phyloP scores from a whole-genome alignment of 2,329 filamentous ascomycete genomes.

The Botrytis fragariae region DNA sequence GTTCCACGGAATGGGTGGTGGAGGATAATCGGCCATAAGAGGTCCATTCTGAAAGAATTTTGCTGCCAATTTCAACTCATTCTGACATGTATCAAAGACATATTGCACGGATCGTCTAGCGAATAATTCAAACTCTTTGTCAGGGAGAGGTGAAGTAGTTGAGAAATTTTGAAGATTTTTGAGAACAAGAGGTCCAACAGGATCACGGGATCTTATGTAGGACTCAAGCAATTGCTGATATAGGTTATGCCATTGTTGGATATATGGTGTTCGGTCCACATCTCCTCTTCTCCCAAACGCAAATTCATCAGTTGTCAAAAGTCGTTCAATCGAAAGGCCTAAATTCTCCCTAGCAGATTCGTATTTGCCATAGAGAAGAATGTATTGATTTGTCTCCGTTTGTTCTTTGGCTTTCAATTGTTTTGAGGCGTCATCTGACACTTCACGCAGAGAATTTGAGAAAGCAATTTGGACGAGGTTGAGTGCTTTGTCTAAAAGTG shows the following conservation, averaged over 20 bases:
- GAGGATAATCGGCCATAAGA: conserved; percentile 30
- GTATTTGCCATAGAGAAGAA: conserved; percentile 69
- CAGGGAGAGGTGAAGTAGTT: conserved; percentile 29
- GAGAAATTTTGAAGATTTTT: conserved; percentile 55
- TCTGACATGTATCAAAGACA: conserved; percentile 38
- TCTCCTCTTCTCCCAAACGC: conserved; percentile 55
- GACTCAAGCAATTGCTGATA: conserved; percentile 50
- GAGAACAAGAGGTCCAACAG: conserved; percentile 53
- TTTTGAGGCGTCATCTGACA: conserved; percentile 60
- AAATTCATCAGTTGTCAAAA: conserved; percentile 41
- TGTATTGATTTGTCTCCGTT: conserved; percentile 70
- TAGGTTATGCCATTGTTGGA: conserved; percentile 60
- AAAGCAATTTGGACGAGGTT: conserved; percentile 50
- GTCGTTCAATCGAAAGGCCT: conserved; percentile 61
- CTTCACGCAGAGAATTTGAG: conserved; percentile 44
- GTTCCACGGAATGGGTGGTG: conserved; percentile 25
- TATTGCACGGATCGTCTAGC: conserved; percentile 34
- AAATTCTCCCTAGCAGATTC: conserved; percentile 49
- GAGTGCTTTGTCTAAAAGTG: conserved; percentile 68
- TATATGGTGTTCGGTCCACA: conserved; percentile 57
- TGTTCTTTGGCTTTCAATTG: conserved; percentile 61
- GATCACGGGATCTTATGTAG: conserved; percentile 46
- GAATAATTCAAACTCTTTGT: conserved; percentile 37
- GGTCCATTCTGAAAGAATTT: conserved; percentile 36
- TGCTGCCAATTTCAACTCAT: conserved; percentile 34